Base-by-base conservation (phyloP, 2,329 filamentous ascomycete genomes). In the Mycogone perniciosa region DNA sequence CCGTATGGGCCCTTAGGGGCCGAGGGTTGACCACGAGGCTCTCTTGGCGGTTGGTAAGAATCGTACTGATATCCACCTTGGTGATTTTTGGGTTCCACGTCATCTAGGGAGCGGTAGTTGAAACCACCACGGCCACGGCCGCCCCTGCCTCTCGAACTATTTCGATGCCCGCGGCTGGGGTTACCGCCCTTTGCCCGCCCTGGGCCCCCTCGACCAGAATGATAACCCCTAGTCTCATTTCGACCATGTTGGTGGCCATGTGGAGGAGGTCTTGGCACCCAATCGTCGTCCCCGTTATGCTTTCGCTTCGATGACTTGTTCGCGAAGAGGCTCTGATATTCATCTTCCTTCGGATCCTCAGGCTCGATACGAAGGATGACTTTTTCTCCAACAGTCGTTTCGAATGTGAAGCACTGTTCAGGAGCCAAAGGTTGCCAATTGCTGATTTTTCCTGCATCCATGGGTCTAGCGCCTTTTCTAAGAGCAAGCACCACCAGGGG, bases 321-420 rank as follows among this genome's bases (percentile, higher is more conserved):
- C 31, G 77, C 74, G 56, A 82, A 82, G 13, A 80, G 70, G 60
- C 76, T 80, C 59, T 87, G 82, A 61, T 82, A 83, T 55, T 82
- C 78, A 55, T 80, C 81, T 60, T 86, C 82, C 27, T 71, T 67
- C 3, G 73, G 70, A 46, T 82, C 71, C 56, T 92, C 88, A 47
- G 83, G 76, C 65, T 96, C 89, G 43, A 97, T 84, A 2, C 87
- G 80, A 46, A 97, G 70, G 56, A 93, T 76, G 11, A 89, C 81
- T 71, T 95, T 96, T 70, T 97, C 91, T 13, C 87, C 87, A 1
- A 97, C 88, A 0, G 81, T 82, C 1, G 87, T 90, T 56, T 95
- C 88, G 60, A 97, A 90, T 5, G 82, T 77, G 62, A 91, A 82
- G 0, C 82, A 77, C 60, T 87, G 81, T 6, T 89, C 84, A 5